Evolutionary conservation across 345 rosid species (phyloP), one percentile per base, ranked within the genome.

Genomic region (Nasturtium officinale): DNA sequence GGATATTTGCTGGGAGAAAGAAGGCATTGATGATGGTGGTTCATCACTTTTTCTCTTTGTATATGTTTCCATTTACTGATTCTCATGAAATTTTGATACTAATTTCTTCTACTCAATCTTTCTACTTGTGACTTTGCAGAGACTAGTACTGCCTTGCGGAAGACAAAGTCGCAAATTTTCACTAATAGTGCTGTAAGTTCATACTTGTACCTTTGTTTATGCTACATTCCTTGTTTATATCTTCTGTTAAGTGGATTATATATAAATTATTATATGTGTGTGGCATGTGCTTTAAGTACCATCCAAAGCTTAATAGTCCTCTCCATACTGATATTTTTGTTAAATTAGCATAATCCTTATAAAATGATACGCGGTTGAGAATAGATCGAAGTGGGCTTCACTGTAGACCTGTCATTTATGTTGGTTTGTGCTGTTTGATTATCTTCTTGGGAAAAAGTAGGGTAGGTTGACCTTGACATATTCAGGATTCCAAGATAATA

Each of bases 1-100:
- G 71, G 98, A 96, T 78, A 82, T 87, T 69, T 89, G 97, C 85
- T 96, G 98, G 99, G 98, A 91, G 89, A 87, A 96, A 74, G 96
- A 92, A 2, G 96, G 89, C 68, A 96, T 92, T 50, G 95, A 96
- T 47, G 92, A 90, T 86, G 98, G 99, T 89, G 25, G 48, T 59
- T 67, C 43, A 35, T 63, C 29, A 13, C 13, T 58, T 45, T 66
- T 47, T 28, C 42, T 50, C 46, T 71, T 15, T 65, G 0, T 37
- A 30, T 23, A 21, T 73, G 16, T 61, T 57, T 73, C 9, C 62
- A 20, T 8, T 20, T 15, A 15, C 72, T 62, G 26, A 18, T 30
- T 67, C 65, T 46, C 30, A 45, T 17, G 13, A 2, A 23, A 52
- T 46, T 35, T 54, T 53, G 17, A 23, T 54, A 18, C 50, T 37